Evolutionary conservation across 192 early-diverging fungal species (phyloP), one percentile per base, ranked within the genome.

Genomic region (Backusella psychrophila): DNA sequence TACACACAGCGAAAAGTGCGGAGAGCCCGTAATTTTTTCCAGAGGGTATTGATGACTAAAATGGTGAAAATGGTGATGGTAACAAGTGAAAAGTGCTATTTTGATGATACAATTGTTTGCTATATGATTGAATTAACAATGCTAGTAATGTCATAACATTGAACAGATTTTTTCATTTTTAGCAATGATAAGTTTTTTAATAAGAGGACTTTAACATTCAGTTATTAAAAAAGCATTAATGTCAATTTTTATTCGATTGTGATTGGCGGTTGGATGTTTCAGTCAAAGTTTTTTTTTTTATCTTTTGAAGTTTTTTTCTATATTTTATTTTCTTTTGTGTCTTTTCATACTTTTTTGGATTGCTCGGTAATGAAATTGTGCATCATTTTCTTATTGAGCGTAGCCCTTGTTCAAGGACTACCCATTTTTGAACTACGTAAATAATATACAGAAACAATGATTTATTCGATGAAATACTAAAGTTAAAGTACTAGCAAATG

Each of bases 401-500:
- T 26, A 9, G 11, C 23, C 23, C 23, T 59, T 23, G 23, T 59
- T 59, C 53, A 59, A 23, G 53, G 53, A 69, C 39, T 69, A 17
- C 67, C 67, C 8, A 69, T 69, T 23, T 69, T 69, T 69, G 67
- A 69, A 69, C 41, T 35, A 69, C 35, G 67, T 66, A 34, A 66
- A 35, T 29, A 29, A 33, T 66, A 35, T 3, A 12, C 15, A 14
- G 6, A 66, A 29, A 33, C 19, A 66, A 33, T 0, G 1, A 15
- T 6, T 14, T 17, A 33, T 66, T 33, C 7, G 34, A 14, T 17
- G 15, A 29, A 17, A 29, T 17, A 35, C 21, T 38, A 69, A 69
- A 69, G 8, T 21, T 12, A 21, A 69, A 39, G 2, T 34, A 19
- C 17, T 74, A 83, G 78, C 75, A 38, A 91, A 89, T 83, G 81